Percentiles rank a stretch among this genome's conserved stretches.
Conservation (phyloP, 164 flowering plant species). For the Pachysandra terminalis region DNA sequence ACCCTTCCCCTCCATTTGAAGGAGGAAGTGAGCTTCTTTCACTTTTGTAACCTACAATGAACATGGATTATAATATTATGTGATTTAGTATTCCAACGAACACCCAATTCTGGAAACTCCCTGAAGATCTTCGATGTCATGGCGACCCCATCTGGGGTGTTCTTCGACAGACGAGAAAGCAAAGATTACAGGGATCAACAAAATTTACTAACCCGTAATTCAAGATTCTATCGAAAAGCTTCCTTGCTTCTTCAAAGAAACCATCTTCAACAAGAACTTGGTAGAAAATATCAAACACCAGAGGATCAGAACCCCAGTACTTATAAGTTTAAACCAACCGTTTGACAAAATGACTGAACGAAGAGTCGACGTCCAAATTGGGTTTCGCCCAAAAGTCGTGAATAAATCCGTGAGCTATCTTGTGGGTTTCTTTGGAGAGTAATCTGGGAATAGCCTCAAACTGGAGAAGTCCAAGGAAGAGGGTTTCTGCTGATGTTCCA, state of each 20-base stretch:
- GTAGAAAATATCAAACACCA: constrained; percentile 59
- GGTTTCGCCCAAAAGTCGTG: constrained; percentile 43
- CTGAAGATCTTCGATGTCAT: constrained; percentile 28
- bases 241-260: constrained; percentile 42
- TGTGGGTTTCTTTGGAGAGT: constrained; percentile 57
- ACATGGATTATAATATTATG: constrained; percentile 45
- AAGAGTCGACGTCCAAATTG: constrained; percentile 23
- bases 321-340: constrained; percentile 61
- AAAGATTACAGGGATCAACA: constrained; percentile 53
- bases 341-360: constrained; percentile 38
- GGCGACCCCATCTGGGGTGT: constrained; percentile 20
- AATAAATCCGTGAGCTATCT: constrained; percentile 41
- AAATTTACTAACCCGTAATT: constrained; percentile 56
- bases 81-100: constrained; percentile 50
- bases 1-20: constrained; percentile 55
- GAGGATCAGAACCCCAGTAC: constrained; percentile 65
- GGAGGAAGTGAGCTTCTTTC: constrained; percentile 57
- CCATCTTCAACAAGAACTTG: constrained; percentile 56
- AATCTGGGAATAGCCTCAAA: constrained; percentile 61
- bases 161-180: constrained; percentile 33
- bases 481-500: too few species aligned
- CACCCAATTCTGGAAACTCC: constrained; percentile 45
- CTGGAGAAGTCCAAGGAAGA: constrained; percentile 17
- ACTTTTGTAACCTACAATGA: constrained; percentile 42
- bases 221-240: constrained; percentile 51